These are phyloP conservation scores for Magnusiomyces fungicola DNA, from an alignment of 1,139 yeast species.

Conservation along the genomic window DNA sequence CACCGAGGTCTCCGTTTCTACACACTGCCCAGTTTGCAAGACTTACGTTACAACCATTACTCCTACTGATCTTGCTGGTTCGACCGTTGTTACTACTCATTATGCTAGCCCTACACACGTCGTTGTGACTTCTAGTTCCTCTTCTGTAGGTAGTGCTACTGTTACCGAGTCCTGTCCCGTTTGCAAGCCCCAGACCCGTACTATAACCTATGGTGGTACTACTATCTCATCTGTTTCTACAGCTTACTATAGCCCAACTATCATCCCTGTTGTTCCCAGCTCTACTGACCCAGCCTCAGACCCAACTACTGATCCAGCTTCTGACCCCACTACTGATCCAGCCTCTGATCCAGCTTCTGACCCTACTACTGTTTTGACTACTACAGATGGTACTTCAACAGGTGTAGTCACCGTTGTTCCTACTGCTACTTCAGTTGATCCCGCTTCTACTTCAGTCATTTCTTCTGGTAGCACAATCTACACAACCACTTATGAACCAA, in stretches of 20 bases:
- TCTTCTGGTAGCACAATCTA: neutral
- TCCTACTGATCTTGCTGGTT: neutral
- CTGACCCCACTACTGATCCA: neutral
- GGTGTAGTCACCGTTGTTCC: neutral
- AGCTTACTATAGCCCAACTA: neutral
- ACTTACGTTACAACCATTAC: slow-evolving; percentile 6
- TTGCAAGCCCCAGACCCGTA: neutral
- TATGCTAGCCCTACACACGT: slow-evolving; percentile 6
- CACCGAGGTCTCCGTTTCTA: slow-evolving; percentile 1
- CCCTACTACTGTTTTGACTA: slow-evolving; percentile 2
- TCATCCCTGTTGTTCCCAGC: neutral
- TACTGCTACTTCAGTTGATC: slow-evolving; percentile 8
- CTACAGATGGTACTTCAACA: neutral
- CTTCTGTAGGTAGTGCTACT: slow-evolving; percentile 11
- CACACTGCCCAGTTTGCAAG: slow-evolving; percentile 2
- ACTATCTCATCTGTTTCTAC: neutral
- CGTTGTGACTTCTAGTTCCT: neutral
- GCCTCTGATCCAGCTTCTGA: neutral
- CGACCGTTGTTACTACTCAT: neutral
- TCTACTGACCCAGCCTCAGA: neutral
- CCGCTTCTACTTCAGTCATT: slow-evolving; percentile 3
- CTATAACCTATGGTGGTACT: neutral
- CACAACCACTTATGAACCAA: neutral
- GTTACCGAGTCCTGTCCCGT: neutral
- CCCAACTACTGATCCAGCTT: neutral